phyloP scores from a whole-genome alignment of 768 basidiomycete species.

The Phallus indusiatus region DNA sequence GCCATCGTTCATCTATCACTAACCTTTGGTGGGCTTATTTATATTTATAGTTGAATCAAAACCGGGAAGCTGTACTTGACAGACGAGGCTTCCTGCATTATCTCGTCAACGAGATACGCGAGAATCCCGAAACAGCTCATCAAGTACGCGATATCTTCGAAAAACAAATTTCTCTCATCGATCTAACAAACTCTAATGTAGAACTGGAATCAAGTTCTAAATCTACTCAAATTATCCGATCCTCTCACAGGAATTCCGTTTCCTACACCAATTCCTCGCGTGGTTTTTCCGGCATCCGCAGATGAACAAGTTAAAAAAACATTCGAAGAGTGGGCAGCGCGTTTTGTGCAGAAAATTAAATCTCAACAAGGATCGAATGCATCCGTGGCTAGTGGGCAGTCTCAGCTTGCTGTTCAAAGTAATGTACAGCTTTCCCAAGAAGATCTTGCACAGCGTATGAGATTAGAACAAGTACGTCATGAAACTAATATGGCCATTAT shows the following conservation, averaged over 20 bases:
- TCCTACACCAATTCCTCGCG: not conserved
- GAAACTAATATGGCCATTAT: not conserved
- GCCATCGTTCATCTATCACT: too few species aligned
- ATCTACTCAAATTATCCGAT: not conserved
- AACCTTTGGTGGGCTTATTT: too few species aligned
- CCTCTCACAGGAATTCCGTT: not conserved
- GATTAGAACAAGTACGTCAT: not conserved
- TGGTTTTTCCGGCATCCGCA: not conserved
- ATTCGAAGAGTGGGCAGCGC: too few species aligned
- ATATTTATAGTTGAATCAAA: too few species aligned
- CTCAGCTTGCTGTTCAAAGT: not conserved
- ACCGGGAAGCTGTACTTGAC: constrained; percentile 15
- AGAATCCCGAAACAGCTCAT: too few species aligned
- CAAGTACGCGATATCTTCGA: too few species aligned
- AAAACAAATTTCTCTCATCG: too few species aligned
- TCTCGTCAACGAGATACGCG: constrained; percentile 13
- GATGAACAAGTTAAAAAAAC: too few species aligned
- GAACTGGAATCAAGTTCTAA: not conserved
- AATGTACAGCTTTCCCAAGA: not conserved
- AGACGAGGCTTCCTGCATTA: constrained; percentile 37
- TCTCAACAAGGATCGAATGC: too few species aligned
- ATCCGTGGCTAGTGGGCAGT: not conserved
- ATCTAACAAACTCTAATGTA: not conserved
- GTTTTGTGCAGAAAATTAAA: too few species aligned
- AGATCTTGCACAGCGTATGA: not conserved